Base-by-base conservation (phyloP, 352 stramenopile genomes). In the Pythium pectinolyticum region DNA sequence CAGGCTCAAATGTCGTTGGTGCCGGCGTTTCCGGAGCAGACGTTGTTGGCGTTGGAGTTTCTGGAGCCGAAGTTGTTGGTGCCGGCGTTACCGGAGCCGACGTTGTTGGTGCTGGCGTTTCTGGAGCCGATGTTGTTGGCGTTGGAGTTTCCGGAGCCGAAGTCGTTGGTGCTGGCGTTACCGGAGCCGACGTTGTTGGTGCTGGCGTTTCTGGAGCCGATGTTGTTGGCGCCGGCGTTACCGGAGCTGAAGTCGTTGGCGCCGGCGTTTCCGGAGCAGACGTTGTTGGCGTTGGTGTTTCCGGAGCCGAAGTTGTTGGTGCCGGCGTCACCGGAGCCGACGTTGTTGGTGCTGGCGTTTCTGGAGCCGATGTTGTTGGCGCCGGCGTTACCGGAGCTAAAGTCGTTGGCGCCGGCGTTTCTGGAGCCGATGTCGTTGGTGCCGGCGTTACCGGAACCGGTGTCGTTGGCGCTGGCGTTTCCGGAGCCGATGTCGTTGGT, bases 181-280 rank as follows among this genome's bases (percentile, higher is more conserved):
- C 53, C 19, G 50, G 52, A 9, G 50, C 32, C 6, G 60, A 41
- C 0, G 47, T 57, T n/a, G 52, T 50, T 28, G 51, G 30, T 19
- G 46, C 37, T 14, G n/a, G 12, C 7, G 20, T 50, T n/a, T n/a
- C 19, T 32, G 46, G 46, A 20, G 25, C 46, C 17, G 55, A 30
- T 8, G 55, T 54, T 19, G 40, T 47, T 17, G 55, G 8, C 8
- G n/a, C 22, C 12, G 45, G 5, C 17, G 45, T 40, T 3, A 28
- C 40, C 32, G 47, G 52, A 5, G 39, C 27, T 3, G 31, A n/a
- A 10, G 54, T 54, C 19, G 27, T 47, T 15, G 43, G 43, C 27
- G 47, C 43, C 20, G 43, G 43, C 3, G 47, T 54, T 20, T 22
- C 31, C 3, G 24, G 22, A 9, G 12, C 40, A 8, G n/a, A 22